Evolutionary conservation across 106 monocot genomes (phyloP).

Genomic region (Acanthochlamys bracteata): DNA sequence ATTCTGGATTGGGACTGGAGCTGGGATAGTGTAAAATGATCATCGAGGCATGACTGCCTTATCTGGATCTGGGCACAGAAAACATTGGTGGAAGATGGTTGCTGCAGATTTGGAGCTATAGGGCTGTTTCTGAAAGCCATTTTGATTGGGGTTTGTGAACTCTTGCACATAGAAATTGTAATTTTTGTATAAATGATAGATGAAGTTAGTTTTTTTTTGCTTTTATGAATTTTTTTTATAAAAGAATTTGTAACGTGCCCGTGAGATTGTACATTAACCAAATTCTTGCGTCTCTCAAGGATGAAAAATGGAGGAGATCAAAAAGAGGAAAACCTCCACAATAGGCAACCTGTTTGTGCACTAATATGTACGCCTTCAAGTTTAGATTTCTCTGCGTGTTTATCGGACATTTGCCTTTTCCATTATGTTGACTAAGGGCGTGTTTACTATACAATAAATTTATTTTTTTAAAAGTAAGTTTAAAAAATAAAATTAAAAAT

Average conservation of each 20-base stretch:
- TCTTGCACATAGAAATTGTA: conserved; percentile 10
- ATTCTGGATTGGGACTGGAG: conserved; percentile 9
- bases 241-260: background rate
- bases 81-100: background rate
- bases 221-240: background rate
- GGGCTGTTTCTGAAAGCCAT: conserved; percentile 14
- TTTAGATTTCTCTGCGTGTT: too few relatives aligned
- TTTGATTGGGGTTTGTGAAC: background rate
- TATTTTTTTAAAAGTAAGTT: too few relatives aligned
- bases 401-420: too few relatives aligned
- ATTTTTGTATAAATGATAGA: conserved; percentile 16
- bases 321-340: background rate
- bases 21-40: background rate
- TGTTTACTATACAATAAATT: too few relatives aligned
- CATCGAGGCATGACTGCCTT: too few relatives aligned
- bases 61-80: background rate
- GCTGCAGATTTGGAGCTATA: background rate
- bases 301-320: background rate
- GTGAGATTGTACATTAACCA: conserved; percentile 1
- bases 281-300: background rate
- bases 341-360: too few relatives aligned
- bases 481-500: too few relatives aligned
- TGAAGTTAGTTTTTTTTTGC: background rate
- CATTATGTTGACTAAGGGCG: too few relatives aligned
- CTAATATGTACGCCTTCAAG: background rate